Percentiles rank a stretch among this genome's conserved stretches.
phyloP scores from a whole-genome alignment of 345 rosid species.

The Populus simonii region DNA sequence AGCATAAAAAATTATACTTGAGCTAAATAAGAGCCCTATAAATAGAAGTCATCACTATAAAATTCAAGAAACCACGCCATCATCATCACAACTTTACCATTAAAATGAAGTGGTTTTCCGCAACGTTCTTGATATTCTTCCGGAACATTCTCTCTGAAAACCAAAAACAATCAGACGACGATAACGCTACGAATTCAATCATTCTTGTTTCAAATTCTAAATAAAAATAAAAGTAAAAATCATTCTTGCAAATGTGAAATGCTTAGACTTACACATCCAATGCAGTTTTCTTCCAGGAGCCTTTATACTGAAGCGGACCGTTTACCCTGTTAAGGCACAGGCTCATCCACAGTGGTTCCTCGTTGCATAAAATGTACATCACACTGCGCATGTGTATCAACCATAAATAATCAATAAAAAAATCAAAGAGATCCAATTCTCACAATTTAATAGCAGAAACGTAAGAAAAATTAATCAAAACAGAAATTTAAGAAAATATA shows the following conservation, averaged over 20 bases:
- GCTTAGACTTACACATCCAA: slow-evolving; percentile 50
- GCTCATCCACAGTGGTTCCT: slow-evolving; percentile 93
- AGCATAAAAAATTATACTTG: slow-evolving; percentile 6
- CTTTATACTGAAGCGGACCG: slow-evolving; percentile 59
- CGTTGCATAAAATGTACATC: slow-evolving; percentile 79
- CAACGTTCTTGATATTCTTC: slow-evolving; percentile 34
- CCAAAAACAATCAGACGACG: slow-evolving; percentile 2
- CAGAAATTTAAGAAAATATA: not conserved
- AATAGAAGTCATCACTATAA: not conserved
- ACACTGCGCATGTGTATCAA: slow-evolving; percentile 43
- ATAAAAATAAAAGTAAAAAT: not conserved
- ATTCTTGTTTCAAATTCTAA: not conserved
- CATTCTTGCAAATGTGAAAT: not conserved
- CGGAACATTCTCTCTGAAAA: slow-evolving; percentile 57
- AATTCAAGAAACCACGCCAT: not conserved
- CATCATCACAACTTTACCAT: slow-evolving; percentile 42
- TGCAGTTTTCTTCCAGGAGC: slow-evolving; percentile 85
- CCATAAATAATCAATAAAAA: not conserved
- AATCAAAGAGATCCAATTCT: not conserved
- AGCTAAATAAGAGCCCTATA: slow-evolving; percentile 11
- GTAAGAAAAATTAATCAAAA: not conserved
- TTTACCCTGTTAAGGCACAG: slow-evolving; percentile 51
- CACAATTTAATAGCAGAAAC: not conserved
- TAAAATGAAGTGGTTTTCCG: slow-evolving; percentile 50
- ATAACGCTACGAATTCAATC: not conserved